Evolutionary conservation across 306 rosid species (phyloP), one percentile per base, ranked within the genome.

Genomic region (Malus fusca): DNA sequence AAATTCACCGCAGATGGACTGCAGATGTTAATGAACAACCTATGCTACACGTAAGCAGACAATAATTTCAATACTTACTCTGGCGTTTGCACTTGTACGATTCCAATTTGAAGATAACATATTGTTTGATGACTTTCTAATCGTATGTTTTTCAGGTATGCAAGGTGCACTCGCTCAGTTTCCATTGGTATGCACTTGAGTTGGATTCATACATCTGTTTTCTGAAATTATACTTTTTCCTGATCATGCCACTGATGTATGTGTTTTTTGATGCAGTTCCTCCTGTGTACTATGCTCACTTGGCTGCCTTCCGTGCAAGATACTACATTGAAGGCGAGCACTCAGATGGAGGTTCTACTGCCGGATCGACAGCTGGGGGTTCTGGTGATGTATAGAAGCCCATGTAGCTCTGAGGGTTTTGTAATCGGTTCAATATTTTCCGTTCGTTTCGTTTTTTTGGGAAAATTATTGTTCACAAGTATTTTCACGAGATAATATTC

Each of bases 151-250:
- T 70, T 71, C 78, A 87, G 91, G 70, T 85, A 75, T 31, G 89
- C 84, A 13, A 78, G 91, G 80, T 88, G 91, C 58, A 88, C 91
- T 0, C 76, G 81, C 23, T 85, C 89, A 0, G 89, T 88, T 19
- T 88, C 91, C 8, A 73, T 87, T 33, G 89, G 89, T 88, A 26
- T 2, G 77, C 14, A 18, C 10, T 37, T 53, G 13, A 5, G 4
- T 4, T 10, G 21, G 3, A 6, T 25, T 31, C 26, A 8, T 17
- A 4, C 6, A 21, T 26, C 1, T 48, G 4, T 42, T 17, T 58
- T 14, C 8, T 4, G 3, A 15, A 48, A 15, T 48, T 15, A 4
- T 48, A 15, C 3, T 14, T 48, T 46, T 46, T 4, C 52, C 52
- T 14, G 52, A 14, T 14, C 3, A 3, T 15, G 4, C 53, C 53